Conservation (phyloP, 2,329 filamentous ascomycete genomes). For the Fusarium verticillioides region DNA sequence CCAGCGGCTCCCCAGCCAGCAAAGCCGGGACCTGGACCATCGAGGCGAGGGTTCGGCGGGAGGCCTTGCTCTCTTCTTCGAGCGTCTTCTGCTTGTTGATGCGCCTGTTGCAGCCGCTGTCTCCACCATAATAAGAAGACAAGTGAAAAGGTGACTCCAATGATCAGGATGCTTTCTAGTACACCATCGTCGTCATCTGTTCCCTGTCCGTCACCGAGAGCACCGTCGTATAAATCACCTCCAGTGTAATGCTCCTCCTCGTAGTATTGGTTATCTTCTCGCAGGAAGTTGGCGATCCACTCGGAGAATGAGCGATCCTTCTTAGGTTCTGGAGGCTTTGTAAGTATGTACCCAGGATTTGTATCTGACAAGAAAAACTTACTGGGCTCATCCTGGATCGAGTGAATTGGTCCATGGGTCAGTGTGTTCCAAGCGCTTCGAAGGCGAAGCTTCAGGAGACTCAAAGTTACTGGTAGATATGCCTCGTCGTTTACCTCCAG, state of each 20-base stretch:
- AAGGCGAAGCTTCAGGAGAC: conserved; percentile 83
- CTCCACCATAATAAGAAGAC: conserved; percentile 85
- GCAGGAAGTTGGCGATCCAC: conserved; percentile 88
- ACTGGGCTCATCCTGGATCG: conserved; percentile 90
- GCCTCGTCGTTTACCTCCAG: conserved; percentile 92
- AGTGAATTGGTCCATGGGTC: conserved; percentile 90
- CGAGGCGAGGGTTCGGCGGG: conserved; percentile 41
- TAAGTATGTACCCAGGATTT: conserved; percentile 3
- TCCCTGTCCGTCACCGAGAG: conserved; percentile 69
- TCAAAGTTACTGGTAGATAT: conserved; percentile 91
- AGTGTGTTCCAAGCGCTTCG: conserved; percentile 95
- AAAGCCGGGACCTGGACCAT: conserved; percentile 45
- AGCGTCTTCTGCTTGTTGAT: conserved; percentile 51
- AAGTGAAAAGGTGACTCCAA: conserved; percentile 79
- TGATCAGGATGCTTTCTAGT: conserved; percentile 85
- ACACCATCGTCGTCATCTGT: conserved; percentile 77
- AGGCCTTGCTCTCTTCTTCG: conserved; percentile 49
- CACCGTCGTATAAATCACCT: conserved; percentile 65
- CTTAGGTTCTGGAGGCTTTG: conserved; percentile 66
- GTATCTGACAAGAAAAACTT: conserved; percentile 50
- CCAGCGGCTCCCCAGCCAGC: conserved; percentile 53
- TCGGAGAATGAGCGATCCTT: conserved; percentile 83
- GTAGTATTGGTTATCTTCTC: conserved; percentile 73
- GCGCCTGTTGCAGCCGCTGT: conserved; percentile 73
- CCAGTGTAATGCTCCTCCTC: conserved; percentile 68